Conservation (phyloP, 305 asterid species). For the Fraxinus ornus region DNA sequence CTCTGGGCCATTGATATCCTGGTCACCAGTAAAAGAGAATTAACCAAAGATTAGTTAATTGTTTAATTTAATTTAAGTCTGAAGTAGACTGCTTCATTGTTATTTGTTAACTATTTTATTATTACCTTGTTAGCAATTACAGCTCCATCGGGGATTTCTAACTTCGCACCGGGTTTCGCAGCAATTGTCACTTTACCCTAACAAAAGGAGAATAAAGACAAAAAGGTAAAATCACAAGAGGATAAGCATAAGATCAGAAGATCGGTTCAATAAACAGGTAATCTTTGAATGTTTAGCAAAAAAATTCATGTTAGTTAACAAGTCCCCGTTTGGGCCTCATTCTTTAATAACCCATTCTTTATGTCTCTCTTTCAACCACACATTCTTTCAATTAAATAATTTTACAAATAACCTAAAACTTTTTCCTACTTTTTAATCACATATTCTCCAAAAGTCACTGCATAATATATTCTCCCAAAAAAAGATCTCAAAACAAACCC, state of each 20-base stretch:
- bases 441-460: too few relatives aligned
- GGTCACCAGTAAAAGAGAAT: slow-evolving; percentile 11
- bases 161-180: slow-evolving; percentile 64
- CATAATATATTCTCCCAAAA: too few relatives aligned
- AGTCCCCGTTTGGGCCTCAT: too few relatives aligned
- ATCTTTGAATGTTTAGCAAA: too few relatives aligned
- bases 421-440: too few relatives aligned
- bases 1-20: slow-evolving; percentile 43
- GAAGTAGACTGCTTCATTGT: not conserved
- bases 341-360: too few relatives aligned
- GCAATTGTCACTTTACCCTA: slow-evolving; percentile 79
- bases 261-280: not conserved
- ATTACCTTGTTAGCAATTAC: slow-evolving; percentile 76
- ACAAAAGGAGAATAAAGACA: not conserved
- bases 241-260: not conserved
- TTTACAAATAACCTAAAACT: too few relatives aligned
- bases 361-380: too few relatives aligned
- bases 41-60: not conserved
- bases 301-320: too few relatives aligned
- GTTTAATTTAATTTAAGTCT: not conserved
- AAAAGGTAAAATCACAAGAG: not conserved
- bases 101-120: not conserved
- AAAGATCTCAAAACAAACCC: not conserved
- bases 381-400: too few relatives aligned
- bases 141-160: slow-evolving; percentile 78